Conservation (phyloP, 208 protist genomes). For the Tritrichomonas musculus region DNA sequence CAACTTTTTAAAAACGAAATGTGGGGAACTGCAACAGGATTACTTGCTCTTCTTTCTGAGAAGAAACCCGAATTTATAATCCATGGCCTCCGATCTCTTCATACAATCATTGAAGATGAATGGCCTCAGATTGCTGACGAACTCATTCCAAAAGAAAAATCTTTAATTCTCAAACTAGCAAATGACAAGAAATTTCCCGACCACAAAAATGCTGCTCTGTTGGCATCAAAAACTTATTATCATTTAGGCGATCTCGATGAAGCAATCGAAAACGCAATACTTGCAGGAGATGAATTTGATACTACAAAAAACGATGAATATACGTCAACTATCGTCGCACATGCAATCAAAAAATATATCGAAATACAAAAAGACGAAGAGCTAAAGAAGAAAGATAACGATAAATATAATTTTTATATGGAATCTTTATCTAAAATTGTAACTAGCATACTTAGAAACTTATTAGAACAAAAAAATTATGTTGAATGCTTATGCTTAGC, state of each 20-base stretch:
- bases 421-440: background rate
- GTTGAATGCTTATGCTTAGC: background rate
- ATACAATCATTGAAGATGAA: background rate
- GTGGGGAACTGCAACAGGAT: background rate
- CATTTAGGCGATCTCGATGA: background rate
- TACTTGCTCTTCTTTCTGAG: background rate
- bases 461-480: background rate
- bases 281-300: background rate
- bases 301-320: background rate
- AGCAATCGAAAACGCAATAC: background rate
- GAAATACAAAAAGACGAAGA: background rate
- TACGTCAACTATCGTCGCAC: background rate
- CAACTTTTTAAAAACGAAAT: background rate
- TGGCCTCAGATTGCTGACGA: conserved; percentile 27
- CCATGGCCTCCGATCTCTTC: background rate
- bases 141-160: no score
- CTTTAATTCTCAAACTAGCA: background rate
- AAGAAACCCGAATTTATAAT: background rate
- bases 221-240: background rate
- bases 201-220: background rate
- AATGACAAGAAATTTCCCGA: background rate
- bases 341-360: background rate
- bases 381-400: no score
- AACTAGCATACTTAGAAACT: background rate
- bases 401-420: no score